Evolutionary conservation across 2,329 filamentous ascomycete genomes (phyloP), one percentile per base, ranked within the genome.

Genomic region (Fusarium chaquense): DNA sequence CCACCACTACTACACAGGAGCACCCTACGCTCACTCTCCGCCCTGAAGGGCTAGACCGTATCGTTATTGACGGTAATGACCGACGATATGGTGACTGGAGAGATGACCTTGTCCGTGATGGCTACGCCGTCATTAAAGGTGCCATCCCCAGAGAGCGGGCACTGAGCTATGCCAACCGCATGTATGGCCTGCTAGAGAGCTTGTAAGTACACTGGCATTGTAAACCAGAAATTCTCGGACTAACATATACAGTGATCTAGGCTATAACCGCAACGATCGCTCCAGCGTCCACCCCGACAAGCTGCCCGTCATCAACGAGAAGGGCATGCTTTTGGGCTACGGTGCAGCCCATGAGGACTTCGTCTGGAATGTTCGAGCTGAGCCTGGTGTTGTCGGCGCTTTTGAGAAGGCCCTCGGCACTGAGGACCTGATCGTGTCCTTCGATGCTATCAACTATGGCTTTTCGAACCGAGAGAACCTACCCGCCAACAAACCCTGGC

Each of bases 281-380:
- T 56, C 62, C 4, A 67, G 51, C 3, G 70, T 73, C 6, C 70
- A 68, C 11, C 70, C 70, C 12, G 70, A 73, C 38, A 73, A 73
- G 50, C 67, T 73, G 7, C 70, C 69, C 5, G 70, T 73, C 13
- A 73, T 73, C 45, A 73, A 68, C 12, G 82, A 84, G 61, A 85
- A 84, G 75, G 83, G 83, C 36, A 73, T 85, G 78, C 81, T 82
- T 62, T 72, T 83, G 44, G 76, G 79, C 56, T 86, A 86, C 51
- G 83, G 78, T 0, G 80, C 83, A 4, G 74, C 79, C 1, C 84
- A 86, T 59, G 84, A 85, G 57, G 77, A 82, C 58, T 86, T 85
- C 47, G 80, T 82, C 1, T 85, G 83, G 83, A 76, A 75, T 3
- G 76, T 85, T 16, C 81, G 83, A 12, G 76, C 77, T 4, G 83